Evolutionary conservation across 2,329 filamentous ascomycete genomes (phyloP).

Genomic region (Whalleya microplaca): DNA sequence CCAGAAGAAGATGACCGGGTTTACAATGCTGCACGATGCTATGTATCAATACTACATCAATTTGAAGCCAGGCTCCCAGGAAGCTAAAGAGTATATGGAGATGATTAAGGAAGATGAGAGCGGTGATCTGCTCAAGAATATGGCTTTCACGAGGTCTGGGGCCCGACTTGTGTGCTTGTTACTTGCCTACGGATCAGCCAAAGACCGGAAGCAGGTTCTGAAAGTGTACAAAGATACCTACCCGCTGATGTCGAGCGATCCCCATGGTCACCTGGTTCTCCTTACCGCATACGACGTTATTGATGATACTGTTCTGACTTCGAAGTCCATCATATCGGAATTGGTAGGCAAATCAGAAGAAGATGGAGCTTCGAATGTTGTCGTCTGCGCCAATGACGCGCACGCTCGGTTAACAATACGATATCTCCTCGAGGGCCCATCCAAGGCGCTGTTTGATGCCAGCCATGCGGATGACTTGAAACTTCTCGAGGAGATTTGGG

Average conservation of each 20-base stretch:
- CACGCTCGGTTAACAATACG: constrained; percentile 71
- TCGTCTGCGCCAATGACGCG: constrained; percentile 66
- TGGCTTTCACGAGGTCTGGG: constrained; percentile 93
- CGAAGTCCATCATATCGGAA: constrained; percentile 86
- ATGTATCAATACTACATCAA: constrained; percentile 97
- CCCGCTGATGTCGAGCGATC: constrained; percentile 81
- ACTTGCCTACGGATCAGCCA: constrained; percentile 83
- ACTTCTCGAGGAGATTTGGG: constrained; percentile 75
- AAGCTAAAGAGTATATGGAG: constrained; percentile 86
- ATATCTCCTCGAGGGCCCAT: constrained; percentile 77
- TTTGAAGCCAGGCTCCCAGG: constrained; percentile 74
- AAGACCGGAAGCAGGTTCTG: constrained; percentile 88
- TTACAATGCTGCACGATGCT: constrained; percentile 97
- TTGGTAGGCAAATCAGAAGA: constrained; percentile 74
- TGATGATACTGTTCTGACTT: constrained; percentile 88
- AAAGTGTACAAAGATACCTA: constrained; percentile 90
- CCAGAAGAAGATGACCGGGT: constrained; percentile 95
- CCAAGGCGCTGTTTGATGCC: constrained; percentile 62
- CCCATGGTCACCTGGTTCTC: constrained; percentile 78
- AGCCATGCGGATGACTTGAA: constrained; percentile 69
- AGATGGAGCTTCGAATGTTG: constrained; percentile 64
- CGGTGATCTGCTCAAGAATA: constrained; percentile 88
- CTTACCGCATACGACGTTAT: constrained; percentile 87
- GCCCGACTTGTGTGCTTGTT: constrained; percentile 79
- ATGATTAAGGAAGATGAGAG: constrained; percentile 89